Percentiles rank a stretch among this genome's conserved stretches.
Evolutionary conservation across 108 stramenopile genomes (phyloP).

Genomic region (Aurantiochytrium sp.): DNA sequence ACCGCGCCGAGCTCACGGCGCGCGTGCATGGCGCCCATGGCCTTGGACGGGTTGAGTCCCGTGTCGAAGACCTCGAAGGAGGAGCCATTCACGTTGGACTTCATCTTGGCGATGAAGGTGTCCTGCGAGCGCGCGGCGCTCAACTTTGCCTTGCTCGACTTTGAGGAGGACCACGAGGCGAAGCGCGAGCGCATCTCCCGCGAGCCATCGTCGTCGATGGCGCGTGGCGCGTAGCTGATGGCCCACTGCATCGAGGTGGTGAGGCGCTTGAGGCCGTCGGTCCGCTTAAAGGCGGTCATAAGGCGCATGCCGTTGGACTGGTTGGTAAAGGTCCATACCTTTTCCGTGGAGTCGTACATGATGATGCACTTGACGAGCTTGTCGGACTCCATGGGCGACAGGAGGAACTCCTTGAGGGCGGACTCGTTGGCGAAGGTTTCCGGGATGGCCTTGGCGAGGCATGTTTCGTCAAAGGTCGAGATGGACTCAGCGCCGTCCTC

Average conservation of each 20-base stretch:
- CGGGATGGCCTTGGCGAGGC: not conserved
- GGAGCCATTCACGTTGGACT: constrained; percentile 29
- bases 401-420: not conserved
- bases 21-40: constrained; percentile 17
- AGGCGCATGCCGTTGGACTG: constrained; percentile 17
- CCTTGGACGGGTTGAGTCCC: not conserved
- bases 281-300: not conserved
- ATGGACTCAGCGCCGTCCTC: not conserved
- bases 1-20: constrained; percentile 22
- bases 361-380: constrained; percentile 19
- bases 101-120: constrained; percentile 10
- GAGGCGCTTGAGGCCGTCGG: constrained; percentile 25
- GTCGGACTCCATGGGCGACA: not conserved
- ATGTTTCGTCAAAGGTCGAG: not conserved
- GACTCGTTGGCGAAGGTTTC: not conserved
- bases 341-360: constrained; percentile 3
- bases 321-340: constrained; percentile 15
- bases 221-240: constrained; percentile 14
- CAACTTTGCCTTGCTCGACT: not conserved
- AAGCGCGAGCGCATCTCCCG: not conserved
- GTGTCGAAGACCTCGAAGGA: constrained; percentile 22
- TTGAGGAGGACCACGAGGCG: not conserved
- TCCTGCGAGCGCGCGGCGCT: not conserved
- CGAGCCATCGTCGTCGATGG: not conserved
- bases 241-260: constrained; percentile 12